These are phyloP conservation scores for Zasmidium cellare DNA, from an alignment of 2,329 filamentous ascomycete species.

Conservation along the genomic window DNA sequence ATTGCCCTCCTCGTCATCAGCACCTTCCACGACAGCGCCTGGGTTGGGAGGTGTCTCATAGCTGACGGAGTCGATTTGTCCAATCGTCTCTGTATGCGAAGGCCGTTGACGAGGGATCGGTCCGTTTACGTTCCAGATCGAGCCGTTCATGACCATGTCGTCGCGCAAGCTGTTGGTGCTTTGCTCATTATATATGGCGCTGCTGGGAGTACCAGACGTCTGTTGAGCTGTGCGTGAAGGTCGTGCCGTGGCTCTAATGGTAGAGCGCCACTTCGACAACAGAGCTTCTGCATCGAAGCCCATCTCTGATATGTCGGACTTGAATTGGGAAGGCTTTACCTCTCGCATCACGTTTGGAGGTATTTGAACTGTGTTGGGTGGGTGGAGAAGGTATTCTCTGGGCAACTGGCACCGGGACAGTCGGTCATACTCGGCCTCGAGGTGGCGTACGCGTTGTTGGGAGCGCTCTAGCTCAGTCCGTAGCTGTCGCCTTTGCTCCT, in stretches of 20 bases:
- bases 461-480: slow-evolving; percentile 41
- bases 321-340: slow-evolving; percentile 15
- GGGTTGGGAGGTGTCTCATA: slow-evolving; percentile 34
- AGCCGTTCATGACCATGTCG: slow-evolving; percentile 31
- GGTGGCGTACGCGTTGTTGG: slow-evolving; percentile 43
- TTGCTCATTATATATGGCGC: slow-evolving; percentile 8
- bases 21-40: slow-evolving; percentile 24
- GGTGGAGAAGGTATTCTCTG: slow-evolving; percentile 33
- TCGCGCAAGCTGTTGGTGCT: slow-evolving; percentile 8
- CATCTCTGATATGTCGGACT: slow-evolving; percentile 18
- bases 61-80: slow-evolving; percentile 13
- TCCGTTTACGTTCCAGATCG: slow-evolving; percentile 27
- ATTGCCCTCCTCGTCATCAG: slow-evolving; percentile 21
- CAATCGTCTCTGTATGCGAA: not conserved
- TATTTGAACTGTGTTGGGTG: slow-evolving; percentile 39
- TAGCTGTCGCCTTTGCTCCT: slow-evolving; percentile 39
- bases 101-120: slow-evolving; percentile 20
- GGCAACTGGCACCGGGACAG: slow-evolving; percentile 35
- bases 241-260: slow-evolving; percentile 25
- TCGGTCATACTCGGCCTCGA: slow-evolving; percentile 38
- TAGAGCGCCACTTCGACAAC: slow-evolving; percentile 30
- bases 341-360: slow-evolving; percentile 40
- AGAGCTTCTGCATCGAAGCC: slow-evolving; percentile 32
- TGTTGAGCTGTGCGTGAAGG: slow-evolving; percentile 11
- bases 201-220: not conserved